phyloP scores from a whole-genome alignment of 2,329 filamentous ascomycete species.

The Hymenoscyphus scutula region DNA sequence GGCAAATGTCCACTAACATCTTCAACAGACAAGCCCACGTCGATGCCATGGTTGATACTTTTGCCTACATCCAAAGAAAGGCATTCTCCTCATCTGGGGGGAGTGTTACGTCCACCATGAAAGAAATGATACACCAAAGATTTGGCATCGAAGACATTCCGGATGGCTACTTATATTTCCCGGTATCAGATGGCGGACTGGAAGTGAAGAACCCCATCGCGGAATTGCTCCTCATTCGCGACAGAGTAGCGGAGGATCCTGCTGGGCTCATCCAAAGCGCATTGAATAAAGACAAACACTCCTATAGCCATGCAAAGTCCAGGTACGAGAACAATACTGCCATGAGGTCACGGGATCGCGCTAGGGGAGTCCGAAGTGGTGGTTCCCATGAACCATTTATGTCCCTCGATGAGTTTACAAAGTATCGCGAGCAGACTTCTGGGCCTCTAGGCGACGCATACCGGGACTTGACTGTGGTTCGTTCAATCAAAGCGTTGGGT shows the following conservation, averaged over 20 bases:
- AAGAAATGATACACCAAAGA: not conserved
- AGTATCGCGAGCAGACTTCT: not conserved
- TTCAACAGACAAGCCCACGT: slow-evolving; percentile 52
- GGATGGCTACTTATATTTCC: not conserved
- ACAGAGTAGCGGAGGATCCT: not conserved
- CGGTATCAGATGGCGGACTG: not conserved
- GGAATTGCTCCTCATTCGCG: not conserved
- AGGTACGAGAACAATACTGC: not conserved
- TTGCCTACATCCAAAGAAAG: slow-evolving; percentile 49
- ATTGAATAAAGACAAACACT: not conserved
- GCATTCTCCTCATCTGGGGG: slow-evolving; percentile 42
- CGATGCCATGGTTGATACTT: slow-evolving; percentile 51
- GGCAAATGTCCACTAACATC: slow-evolving; percentile 29
- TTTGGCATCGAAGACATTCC: not conserved
- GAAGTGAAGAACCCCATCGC: not conserved
- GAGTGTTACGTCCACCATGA: slow-evolving; percentile 39
- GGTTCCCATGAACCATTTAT: not conserved
- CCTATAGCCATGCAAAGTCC: not conserved
- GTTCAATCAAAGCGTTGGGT: no score
- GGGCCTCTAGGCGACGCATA: not conserved
- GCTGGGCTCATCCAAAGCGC: not conserved
- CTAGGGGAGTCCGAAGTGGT: no score
- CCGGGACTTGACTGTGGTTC: not conserved
- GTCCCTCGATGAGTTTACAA: not conserved
- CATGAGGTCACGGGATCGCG: no score